Base-by-base conservation (phyloP, 805 yeast genomes). In the Metschnikowia cerradonensis region DNA sequence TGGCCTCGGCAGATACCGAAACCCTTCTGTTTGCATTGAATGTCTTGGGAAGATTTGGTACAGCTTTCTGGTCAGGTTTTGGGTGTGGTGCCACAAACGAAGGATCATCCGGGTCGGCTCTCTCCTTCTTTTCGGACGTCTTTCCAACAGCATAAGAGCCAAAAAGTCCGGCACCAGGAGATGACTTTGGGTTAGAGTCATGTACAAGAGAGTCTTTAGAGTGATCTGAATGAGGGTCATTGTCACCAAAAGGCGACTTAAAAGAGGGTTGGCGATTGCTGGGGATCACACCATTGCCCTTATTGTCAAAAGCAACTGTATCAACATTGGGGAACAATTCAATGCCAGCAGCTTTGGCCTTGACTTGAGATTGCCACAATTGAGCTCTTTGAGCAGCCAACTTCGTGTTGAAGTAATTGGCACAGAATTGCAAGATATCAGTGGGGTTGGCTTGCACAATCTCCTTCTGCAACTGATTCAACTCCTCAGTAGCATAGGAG, bases 1-100 rank as follows among this genome's bases (percentile, higher is more conserved):
- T 67, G 2, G 94, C 86, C 69, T 90, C 97, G 4, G 96, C 97
- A 50, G 90, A 82, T 13, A 90, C 97, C 19, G 95, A 86, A 3
- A 90, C 87, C 72, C 97, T 83, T 73, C 97, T 82, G 65, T 84
- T 80, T 48, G 88, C 90, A 66, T 84, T 87, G 68, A 85, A 86
- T 47, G 80, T 76, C 50, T 76, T 67, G 37, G 88, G 89, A 51
- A 82, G 70, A 53, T 73, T 67, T 50, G 58, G 15, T 37, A 60
- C 50, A 45, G 58, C 54, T 47, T 64, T 63, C 6, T 61, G 30
- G 6, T 62, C 62, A 6, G 67, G 49, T 8, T 22, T 39, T 8
- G 48, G 41, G 8, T 34, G 57, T 45, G n/a, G 60, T 6, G 39
- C 39, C 14, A 15, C 53, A n/a, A 61, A 52, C 11, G 56, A 53